Conservation (phyloP, 2,329 filamentous ascomycete genomes). For the Aspergillus brasiliensis region DNA sequence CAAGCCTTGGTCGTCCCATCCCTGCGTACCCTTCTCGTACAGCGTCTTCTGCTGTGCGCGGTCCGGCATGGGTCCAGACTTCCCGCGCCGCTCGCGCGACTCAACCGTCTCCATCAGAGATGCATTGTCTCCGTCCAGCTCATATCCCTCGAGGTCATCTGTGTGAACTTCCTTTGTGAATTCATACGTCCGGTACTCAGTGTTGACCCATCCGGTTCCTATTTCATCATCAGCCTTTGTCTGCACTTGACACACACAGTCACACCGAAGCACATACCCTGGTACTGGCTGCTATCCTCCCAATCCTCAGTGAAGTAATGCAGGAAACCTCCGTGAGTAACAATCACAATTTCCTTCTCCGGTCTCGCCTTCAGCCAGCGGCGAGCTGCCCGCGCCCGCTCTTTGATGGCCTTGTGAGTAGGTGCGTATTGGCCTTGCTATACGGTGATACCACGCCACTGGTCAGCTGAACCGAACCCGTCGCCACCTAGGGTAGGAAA, state of each 20-base stretch:
- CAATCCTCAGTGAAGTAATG: conserved; percentile 86
- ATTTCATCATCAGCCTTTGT: not conserved
- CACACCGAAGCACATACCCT: conserved; percentile 38
- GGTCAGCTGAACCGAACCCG: not conserved
- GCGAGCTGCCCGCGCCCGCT: conserved; percentile 63
- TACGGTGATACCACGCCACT: not conserved
- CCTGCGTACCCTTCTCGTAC: conserved; percentile 43
- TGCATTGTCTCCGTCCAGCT: conserved; percentile 43
- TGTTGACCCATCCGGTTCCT: conserved; percentile 76
- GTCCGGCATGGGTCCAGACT: conserved; percentile 33
- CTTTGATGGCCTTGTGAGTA: conserved; percentile 56
- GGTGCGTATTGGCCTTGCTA: conserved; percentile 50
- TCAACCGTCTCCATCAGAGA: conserved; percentile 45
- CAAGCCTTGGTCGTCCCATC: conserved; percentile 48
- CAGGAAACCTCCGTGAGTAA: conserved; percentile 80
- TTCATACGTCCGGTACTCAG: conserved; percentile 69
- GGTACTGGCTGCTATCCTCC: conserved; percentile 57
- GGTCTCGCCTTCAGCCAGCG: conserved; percentile 55
- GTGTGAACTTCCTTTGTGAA: conserved; percentile 59
- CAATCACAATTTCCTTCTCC: conserved; percentile 71
- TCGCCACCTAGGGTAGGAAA: not conserved
- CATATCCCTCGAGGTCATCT: conserved; percentile 47
- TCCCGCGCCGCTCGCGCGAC: conserved; percentile 45
- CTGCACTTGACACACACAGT: not conserved
- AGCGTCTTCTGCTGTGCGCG: conserved; percentile 42